These are phyloP conservation scores for Flaveria robusta DNA, from an alignment of 129 eudicot species.

Conservation along the genomic window DNA sequence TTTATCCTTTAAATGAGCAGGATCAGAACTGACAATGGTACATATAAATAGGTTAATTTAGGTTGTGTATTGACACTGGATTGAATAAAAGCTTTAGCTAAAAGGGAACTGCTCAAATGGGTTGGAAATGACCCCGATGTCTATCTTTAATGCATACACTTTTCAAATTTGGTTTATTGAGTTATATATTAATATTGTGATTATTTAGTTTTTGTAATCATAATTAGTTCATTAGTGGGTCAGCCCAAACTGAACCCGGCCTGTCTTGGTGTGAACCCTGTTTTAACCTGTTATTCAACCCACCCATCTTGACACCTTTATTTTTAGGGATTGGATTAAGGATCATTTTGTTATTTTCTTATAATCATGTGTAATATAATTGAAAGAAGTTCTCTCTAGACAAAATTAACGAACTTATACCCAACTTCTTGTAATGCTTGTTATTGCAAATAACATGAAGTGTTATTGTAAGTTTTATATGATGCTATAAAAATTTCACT, in stretches of 20 bases:
- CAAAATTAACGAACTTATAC: background rate
- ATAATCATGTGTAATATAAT: background rate
- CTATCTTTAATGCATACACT: background rate
- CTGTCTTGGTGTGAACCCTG: background rate
- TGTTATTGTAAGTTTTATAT: background rate
- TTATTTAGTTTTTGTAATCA: background rate
- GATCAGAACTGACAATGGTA: background rate
- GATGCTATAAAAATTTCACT: background rate
- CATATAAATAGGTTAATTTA: background rate
- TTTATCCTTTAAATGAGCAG: background rate
- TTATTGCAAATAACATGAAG: background rate
- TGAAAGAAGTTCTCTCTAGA: background rate
- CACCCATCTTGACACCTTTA: background rate
- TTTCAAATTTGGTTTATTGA: background rate
- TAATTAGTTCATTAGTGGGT: background rate
- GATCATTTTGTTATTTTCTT: background rate
- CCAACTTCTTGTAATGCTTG: background rate
- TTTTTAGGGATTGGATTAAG: background rate
- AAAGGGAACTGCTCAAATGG: background rate
- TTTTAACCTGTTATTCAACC: background rate
- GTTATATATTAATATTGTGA: background rate
- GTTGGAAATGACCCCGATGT: background rate
- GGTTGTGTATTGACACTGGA: background rate
- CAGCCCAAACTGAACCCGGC: background rate
- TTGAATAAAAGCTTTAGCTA: background rate